Base-by-base conservation (phyloP, 139 green algal genomes). In the Deuterostichococcus epilithicus region DNA sequence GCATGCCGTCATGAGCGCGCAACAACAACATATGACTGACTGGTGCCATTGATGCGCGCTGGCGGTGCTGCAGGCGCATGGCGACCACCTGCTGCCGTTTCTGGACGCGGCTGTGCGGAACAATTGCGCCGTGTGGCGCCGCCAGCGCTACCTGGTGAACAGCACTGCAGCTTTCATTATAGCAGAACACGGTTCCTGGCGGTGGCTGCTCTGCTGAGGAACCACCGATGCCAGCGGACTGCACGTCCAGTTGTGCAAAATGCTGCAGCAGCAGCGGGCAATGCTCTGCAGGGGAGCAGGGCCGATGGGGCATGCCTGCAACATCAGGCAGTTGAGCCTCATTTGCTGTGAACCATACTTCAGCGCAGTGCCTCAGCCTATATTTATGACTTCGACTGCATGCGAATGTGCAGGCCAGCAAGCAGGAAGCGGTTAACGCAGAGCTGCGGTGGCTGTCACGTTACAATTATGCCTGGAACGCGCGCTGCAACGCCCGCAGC, bases 391-490 rank as follows among this genome's bases (percentile, higher is more conserved):
- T 52, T 52, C n/a, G n/a, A 36, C 47, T 60, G 23, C 28, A 59
- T 23, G 32, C 4, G 10, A 60, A 38, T 26, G 10, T 60, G 42
- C 70, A 75, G 70, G 39, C 39, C 30, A 75, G 37, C 70, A 66
- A 75, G 8, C 28, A 65, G 42, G 38, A 65, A 15, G 70, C 70
- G 15, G 25, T 42, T 22, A 6, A 5, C 5, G 33, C 34, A 23
- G 70, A 75, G n/a, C 10, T 45, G 0, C 39, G 38, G 42, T 36
- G n/a, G 70, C 70, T 75, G 28, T 35, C n/a, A n/a, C 10, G 23
- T 5, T 68, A 52, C 23, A 59, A 68, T 32, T 76, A 47, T 18
- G 47, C 72, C 72, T 76, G 72, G 72, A 76, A 76, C 38, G 32
- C 45, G 8, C 45, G 30, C 4, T 44, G 37, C 30, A 76, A 70